phyloP scores from a whole-genome alignment of 129 eudicot species.

The Mikania micrantha region DNA sequence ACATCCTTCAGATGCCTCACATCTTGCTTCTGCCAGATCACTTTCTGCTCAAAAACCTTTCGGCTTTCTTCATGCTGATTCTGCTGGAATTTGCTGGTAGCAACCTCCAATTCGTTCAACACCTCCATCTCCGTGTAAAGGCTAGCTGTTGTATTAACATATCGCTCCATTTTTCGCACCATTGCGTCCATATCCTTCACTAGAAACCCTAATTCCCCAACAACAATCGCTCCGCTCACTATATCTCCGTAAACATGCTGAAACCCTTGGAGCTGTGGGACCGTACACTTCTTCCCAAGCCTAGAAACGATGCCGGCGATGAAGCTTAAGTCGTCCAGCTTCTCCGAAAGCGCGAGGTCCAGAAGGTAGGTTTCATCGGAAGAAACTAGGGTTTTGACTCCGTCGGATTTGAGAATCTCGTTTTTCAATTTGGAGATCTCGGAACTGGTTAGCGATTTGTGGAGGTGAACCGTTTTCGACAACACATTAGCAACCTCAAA shows the following conservation, averaged over 20 bases:
- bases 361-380: slow-evolving; percentile 53
- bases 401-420: slow-evolving; percentile 55
- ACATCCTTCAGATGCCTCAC: slow-evolving; percentile 63
- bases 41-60: slow-evolving; percentile 71
- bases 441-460: slow-evolving; percentile 51
- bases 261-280: slow-evolving; percentile 65
- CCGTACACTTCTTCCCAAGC: slow-evolving; percentile 66
- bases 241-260: slow-evolving; percentile 83
- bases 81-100: slow-evolving; percentile 52
- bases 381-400: slow-evolving; percentile 53
- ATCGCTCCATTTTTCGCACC: slow-evolving; percentile 81
- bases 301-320: slow-evolving; percentile 73
- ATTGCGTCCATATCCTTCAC: slow-evolving; percentile 89
- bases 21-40: slow-evolving; percentile 85
- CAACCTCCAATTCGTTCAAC: slow-evolving; percentile 59
- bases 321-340: slow-evolving; percentile 57
- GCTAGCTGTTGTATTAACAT: slow-evolving; percentile 53
- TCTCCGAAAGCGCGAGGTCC: slow-evolving; percentile 65
- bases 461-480: slow-evolving; percentile 70
- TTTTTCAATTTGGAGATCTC: slow-evolving; percentile 52
- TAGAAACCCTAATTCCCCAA: slow-evolving; percentile 57
- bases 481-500: slow-evolving; percentile 88
- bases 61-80: slow-evolving; percentile 65
- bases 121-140: slow-evolving; percentile 80
- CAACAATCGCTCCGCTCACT: slow-evolving; percentile 49